These are phyloP conservation scores for Daldinia bambusicola DNA, from an alignment of 495 filamentous ascomycete genomes.

Conservation along the genomic window DNA sequence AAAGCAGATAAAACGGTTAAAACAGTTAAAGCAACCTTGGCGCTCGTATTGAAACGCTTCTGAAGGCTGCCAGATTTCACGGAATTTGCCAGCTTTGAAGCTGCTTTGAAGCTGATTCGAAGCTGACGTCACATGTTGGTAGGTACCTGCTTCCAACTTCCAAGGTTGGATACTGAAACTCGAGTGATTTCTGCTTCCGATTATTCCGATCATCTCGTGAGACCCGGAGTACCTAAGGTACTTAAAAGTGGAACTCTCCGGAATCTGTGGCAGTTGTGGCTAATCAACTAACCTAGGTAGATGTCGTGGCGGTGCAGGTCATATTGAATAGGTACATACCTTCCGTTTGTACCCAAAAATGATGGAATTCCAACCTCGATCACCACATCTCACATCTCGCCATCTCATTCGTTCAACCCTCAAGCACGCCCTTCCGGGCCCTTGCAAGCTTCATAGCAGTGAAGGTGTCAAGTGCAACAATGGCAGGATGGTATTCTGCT, in stretches of 20 bases:
- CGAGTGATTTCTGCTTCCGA: conserved; percentile 8
- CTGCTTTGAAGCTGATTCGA: too few species aligned
- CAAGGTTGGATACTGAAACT: not conserved
- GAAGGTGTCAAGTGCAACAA: conserved; percentile 7
- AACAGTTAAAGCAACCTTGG: conserved; percentile 17
- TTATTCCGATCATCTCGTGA: not conserved
- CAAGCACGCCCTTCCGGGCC: conserved; percentile 12
- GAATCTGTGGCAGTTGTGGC: conserved; percentile 11
- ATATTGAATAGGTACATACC: not conserved
- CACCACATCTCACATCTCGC: conserved; percentile 34
- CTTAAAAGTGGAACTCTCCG: too few species aligned
- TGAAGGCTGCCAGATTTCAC: conserved; percentile 24
- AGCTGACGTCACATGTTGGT: conserved; percentile 29
- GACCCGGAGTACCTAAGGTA: too few species aligned
- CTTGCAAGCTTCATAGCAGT: conserved; percentile 11
- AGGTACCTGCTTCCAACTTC: not conserved
- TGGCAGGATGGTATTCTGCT: conserved; percentile 11
- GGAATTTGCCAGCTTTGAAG: not conserved
- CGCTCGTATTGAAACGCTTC: conserved; percentile 44
- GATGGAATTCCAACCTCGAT: conserved; percentile 37
- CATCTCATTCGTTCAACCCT: conserved; percentile 35
- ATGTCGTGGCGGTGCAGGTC: conserved; percentile 14
- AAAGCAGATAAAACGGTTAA: conserved; percentile 6
- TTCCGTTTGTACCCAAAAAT: conserved; percentile 3
- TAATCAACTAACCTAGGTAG: not conserved